Evolutionary conservation across 2,329 filamentous ascomycete genomes (phyloP).

Genomic region (Ustulina deusta): DNA sequence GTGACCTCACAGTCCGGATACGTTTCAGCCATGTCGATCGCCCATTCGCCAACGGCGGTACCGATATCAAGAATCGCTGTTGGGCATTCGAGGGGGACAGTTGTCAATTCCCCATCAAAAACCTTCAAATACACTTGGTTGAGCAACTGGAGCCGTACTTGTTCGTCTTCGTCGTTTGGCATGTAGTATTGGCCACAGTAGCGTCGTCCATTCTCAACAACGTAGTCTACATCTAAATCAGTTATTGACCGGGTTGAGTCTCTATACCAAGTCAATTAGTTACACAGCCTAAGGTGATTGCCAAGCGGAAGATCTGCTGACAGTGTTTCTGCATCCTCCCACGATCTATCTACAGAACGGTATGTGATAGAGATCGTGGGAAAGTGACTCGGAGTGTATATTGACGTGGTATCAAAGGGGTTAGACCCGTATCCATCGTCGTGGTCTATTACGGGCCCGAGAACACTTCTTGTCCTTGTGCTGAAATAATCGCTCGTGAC

Average conservation of each 20-base stretch:
- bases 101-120: slow-evolving; percentile 59
- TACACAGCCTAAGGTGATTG: neutral
- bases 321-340: slow-evolving; percentile 54
- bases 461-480: slow-evolving; percentile 45
- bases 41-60: slow-evolving; percentile 68
- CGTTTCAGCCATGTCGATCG: slow-evolving; percentile 65
- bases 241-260: slow-evolving; percentile 62
- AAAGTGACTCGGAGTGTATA: slow-evolving; percentile 58
- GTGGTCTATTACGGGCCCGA: slow-evolving; percentile 43
- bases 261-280: slow-evolving; percentile 41
- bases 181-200: slow-evolving; percentile 73
- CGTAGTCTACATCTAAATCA: slow-evolving; percentile 65
- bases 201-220: slow-evolving; percentile 71
- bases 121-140: slow-evolving; percentile 72
- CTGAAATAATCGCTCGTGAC: slow-evolving; percentile 49
- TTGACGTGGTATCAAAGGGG: slow-evolving; percentile 56
- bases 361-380: slow-evolving; percentile 53
- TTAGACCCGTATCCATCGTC: slow-evolving; percentile 43
- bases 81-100: slow-evolving; percentile 57
- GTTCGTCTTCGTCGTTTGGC: slow-evolving; percentile 75
- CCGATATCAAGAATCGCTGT: slow-evolving; percentile 68
- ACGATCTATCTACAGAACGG: slow-evolving; percentile 52
- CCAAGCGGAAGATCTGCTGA: slow-evolving; percentile 49
- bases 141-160: slow-evolving; percentile 70
- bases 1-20: slow-evolving; percentile 67